Evolutionary conservation across 306 rosid genomes (phyloP).

Genomic region (Delonix regia): DNA sequence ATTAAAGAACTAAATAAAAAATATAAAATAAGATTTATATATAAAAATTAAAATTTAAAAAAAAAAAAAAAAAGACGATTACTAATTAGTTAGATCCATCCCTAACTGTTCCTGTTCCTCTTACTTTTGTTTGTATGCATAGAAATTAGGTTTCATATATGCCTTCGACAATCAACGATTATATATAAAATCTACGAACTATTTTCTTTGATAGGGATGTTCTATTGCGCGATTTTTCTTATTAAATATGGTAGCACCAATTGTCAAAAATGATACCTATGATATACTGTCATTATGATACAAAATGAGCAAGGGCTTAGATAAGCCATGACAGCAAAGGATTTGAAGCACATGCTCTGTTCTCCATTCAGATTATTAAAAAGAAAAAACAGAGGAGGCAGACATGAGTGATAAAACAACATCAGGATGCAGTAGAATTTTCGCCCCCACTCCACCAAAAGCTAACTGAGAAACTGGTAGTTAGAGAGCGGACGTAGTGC

Average conservation of each 20-base stretch:
- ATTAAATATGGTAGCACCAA: neutral
- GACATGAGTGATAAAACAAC: constrained; percentile 14
- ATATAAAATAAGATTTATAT: too few species aligned
- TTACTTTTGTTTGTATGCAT: neutral
- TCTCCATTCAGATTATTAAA: constrained; percentile 15
- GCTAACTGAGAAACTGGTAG: constrained; percentile 85
- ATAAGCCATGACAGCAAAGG: constrained; percentile 13
- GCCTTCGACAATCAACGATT: neutral
- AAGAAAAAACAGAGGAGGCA: neutral
- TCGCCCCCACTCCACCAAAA: constrained; percentile 84
- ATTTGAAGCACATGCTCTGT: constrained; percentile 24
- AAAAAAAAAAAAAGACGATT: too few species aligned
- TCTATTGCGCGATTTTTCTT: neutral
- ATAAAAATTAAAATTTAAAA: too few species aligned
- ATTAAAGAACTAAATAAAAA: too few species aligned
- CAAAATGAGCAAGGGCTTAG: constrained; percentile 29
- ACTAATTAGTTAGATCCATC: too few species aligned
- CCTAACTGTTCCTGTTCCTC: too few species aligned
- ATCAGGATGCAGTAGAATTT: constrained; percentile 54
- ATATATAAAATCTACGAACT: neutral
- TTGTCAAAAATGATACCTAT: constrained; percentile 32
- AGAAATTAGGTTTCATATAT: neutral
- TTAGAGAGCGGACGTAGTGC: constrained; percentile 91
- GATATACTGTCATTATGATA: constrained; percentile 11
- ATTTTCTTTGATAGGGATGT: neutral